Conservation (phyloP, 2,329 filamentous ascomycete genomes). For the Cladosporium sp. region DNA sequence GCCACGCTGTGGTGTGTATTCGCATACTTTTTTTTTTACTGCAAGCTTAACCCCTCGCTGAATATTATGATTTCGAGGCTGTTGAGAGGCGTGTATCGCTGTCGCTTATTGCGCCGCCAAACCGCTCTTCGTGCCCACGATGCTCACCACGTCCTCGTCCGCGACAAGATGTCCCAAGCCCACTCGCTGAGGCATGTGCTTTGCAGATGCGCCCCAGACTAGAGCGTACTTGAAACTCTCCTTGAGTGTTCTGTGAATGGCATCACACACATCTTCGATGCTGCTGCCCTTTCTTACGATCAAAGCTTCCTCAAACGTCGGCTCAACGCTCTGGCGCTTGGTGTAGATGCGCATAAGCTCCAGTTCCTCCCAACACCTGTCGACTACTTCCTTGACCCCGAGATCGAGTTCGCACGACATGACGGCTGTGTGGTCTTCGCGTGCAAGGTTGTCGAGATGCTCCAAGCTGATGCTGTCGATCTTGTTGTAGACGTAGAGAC, state of each 20-base stretch:
- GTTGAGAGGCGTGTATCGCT: not conserved
- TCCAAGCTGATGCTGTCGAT: conserved; percentile 93
- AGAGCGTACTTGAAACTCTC: conserved; percentile 98
- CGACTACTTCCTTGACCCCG: conserved; percentile 88
- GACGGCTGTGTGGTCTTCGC: conserved; percentile 89
- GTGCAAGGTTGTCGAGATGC: conserved; percentile 85
- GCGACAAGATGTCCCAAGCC: conserved; percentile 75
- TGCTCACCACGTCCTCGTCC: conserved; percentile 66
- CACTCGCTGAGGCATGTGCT: conserved; percentile 90
- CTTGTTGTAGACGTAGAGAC: conserved; percentile 99
- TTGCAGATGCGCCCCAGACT: conserved; percentile 94
- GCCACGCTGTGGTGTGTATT: no score
- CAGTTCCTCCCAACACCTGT: conserved; percentile 91
- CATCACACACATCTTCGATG: conserved; percentile 96
- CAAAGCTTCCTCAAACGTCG: conserved; percentile 83
- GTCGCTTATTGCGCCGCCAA: conserved; percentile 23
- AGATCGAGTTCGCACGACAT: conserved; percentile 97
- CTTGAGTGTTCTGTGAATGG: conserved; percentile 89
- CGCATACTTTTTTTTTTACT: no score
- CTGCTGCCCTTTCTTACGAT: conserved; percentile 86
- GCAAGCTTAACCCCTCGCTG: no score
- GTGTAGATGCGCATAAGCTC: conserved; percentile 90
- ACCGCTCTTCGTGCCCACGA: conserved; percentile 47
- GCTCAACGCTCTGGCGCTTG: conserved; percentile 87
- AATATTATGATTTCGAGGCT: no score